These are phyloP conservation scores for Diphasiastrum complanatum DNA, from an alignment of 83 land plant genomes.

Conservation along the genomic window DNA sequence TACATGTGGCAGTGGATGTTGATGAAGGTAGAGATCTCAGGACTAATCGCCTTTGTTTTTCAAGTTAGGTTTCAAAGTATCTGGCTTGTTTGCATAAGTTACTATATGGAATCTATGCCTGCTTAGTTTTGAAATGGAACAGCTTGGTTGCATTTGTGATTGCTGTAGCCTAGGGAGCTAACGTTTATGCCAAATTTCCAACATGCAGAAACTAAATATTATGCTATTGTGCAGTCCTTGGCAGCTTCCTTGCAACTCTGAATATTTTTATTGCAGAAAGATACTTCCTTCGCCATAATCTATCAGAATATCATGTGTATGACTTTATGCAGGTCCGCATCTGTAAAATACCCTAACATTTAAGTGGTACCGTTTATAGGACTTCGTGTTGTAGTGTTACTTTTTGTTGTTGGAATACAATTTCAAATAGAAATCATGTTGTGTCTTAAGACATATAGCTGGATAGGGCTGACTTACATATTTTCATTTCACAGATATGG, in stretches of 20 bases:
- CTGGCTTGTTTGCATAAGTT: background rate
- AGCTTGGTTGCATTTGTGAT: no score
- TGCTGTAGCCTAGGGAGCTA: no score
- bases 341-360: background rate
- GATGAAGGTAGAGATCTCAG: constrained; percentile 26
- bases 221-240: constrained; percentile 26
- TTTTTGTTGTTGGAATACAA: background rate
- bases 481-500: constrained; percentile 31
- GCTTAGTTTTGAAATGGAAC: no score
- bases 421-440: background rate
- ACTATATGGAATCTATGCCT: background rate
- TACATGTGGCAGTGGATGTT: constrained; percentile 35
- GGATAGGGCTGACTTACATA: background rate
- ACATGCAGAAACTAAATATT: background rate
- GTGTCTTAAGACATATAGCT: background rate
- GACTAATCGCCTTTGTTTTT: background rate
- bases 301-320: constrained; percentile 33
- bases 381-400: background rate
- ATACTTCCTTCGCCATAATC: constrained; percentile 18
- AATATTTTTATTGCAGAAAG: constrained; percentile 28
- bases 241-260: constrained; percentile 29
- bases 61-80: background rate
- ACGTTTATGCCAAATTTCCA: background rate
- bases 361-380: background rate
- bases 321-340: constrained; percentile 35